Percentiles rank a stretch among this genome's conserved stretches.
These are phyloP conservation scores for Pseudogymnoascus verrucosus DNA, from an alignment of 2,329 filamentous ascomycete genomes.

Conservation along the genomic window DNA sequence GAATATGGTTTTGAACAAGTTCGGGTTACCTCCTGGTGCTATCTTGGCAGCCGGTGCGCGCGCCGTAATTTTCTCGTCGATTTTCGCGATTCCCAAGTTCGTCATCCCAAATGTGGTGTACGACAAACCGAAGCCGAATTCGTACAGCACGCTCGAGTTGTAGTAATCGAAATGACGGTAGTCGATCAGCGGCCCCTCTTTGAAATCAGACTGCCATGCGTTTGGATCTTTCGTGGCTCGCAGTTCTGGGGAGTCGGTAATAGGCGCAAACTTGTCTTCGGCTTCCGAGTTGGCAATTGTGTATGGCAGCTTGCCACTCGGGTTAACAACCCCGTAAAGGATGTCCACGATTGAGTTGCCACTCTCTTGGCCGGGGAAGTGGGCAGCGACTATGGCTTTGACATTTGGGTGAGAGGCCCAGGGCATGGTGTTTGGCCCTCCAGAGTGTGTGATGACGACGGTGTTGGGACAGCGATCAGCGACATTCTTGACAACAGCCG, in stretches of 20 bases:
- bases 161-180: constrained; percentile 62
- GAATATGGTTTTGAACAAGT: constrained; percentile 32
- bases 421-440: constrained; percentile 55
- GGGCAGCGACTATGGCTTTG: constrained; percentile 51
- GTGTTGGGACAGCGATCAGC: constrained; percentile 46
- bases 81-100: constrained; percentile 31
- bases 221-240: constrained; percentile 24
- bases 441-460: constrained; percentile 57
- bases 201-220: constrained; percentile 52
- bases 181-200: constrained; percentile 71
- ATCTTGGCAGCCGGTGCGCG: constrained; percentile 2
- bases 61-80: background rate
- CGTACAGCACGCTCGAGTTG: constrained; percentile 57
- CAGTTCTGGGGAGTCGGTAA: constrained; percentile 37
- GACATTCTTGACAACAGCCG: constrained; percentile 32
- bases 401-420: constrained; percentile 52
- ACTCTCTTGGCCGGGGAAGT: constrained; percentile 51
- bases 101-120: constrained; percentile 64
- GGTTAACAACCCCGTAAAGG: constrained; percentile 52
- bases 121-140: constrained; percentile 70
- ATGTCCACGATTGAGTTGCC: constrained; percentile 54
- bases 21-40: constrained; percentile 26
- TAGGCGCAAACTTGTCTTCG: constrained; percentile 44
- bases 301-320: constrained; percentile 38
- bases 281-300: constrained; percentile 44